Conservation (phyloP, 1,284 basidiomycete species). For the Ceratobasidium theobromae region DNA sequence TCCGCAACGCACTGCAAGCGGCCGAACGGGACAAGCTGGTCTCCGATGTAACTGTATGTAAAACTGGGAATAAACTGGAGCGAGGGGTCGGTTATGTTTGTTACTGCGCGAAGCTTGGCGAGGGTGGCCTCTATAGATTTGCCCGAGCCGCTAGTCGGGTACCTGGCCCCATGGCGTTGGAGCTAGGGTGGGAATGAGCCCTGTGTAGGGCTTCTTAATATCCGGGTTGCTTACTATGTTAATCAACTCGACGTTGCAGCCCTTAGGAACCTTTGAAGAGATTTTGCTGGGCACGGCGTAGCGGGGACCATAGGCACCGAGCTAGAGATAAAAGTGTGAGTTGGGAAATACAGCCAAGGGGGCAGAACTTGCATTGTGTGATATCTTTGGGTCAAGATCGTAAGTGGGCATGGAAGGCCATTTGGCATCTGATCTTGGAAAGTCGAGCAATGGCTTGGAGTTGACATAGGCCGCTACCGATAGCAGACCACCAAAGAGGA, state of each 20-base stretch:
- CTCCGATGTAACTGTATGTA: conserved; percentile 65
- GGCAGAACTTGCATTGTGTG: not conserved
- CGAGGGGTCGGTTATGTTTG: conserved; percentile 44
- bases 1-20: conserved; percentile 63
- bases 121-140: conserved; percentile 51
- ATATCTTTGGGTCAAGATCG: conserved; percentile 2
- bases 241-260: conserved; percentile 60
- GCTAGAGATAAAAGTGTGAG: not conserved
- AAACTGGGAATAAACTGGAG: conserved; percentile 49
- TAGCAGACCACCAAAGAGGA: conserved; percentile 3
- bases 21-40: conserved; percentile 68
- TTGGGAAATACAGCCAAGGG: not conserved
- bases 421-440: no score
- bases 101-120: conserved; percentile 53
- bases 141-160: conserved; percentile 61
- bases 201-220: conserved; percentile 30
- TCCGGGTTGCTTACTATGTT: conserved; percentile 64
- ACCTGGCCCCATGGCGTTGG: conserved; percentile 83
- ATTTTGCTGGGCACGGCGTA: conserved; percentile 28
- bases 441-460: conserved; percentile 3
- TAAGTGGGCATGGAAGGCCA: conserved; percentile 6
- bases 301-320: conserved; percentile 32
- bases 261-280: conserved; percentile 9
- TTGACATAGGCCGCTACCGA: conserved; percentile 11
- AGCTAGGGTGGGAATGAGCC: conserved; percentile 57